Conservation (phyloP, 1,284 basidiomycete species). For the Cystobasidiaceae sp. region DNA sequence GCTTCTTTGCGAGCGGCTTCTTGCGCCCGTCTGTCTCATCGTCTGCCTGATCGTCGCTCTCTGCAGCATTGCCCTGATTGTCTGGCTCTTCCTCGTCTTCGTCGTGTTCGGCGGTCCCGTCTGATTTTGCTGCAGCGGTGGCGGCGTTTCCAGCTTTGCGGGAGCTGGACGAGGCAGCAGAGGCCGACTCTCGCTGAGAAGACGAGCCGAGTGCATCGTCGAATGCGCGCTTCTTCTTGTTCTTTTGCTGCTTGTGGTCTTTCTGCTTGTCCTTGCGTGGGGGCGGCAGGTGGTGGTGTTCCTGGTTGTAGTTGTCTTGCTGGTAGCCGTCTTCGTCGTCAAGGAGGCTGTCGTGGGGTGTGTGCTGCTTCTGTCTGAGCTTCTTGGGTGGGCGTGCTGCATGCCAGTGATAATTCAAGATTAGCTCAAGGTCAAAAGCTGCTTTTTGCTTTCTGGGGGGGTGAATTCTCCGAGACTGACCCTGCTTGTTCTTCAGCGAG, state of each 20-base stretch:
- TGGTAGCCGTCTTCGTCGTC: not conserved
- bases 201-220: not conserved
- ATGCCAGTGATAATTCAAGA: no score
- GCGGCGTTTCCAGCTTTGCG: not conserved
- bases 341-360: not conserved
- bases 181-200: not conserved
- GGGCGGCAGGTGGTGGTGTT: not conserved
- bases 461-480: no score
- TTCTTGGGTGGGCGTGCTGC: no score
- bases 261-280: slow-evolving; percentile 27
- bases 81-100: slow-evolving; percentile 11
- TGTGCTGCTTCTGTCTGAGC: no score
- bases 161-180: not conserved
- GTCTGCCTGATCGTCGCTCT: slow-evolving; percentile 7
- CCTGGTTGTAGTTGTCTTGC: slow-evolving; percentile 6
- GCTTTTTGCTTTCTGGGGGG: no score
- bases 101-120: not conserved
- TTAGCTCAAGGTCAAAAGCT: no score
- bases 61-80: not conserved
- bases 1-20: not conserved
- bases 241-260: slow-evolving; percentile 21
- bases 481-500: no score
- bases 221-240: slow-evolving; percentile 21
- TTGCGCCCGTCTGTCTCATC: not conserved
- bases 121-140: not conserved